phyloP scores from a whole-genome alignment of 139 green algal genomes.

The Cymbomonas tetramitiformis region DNA sequence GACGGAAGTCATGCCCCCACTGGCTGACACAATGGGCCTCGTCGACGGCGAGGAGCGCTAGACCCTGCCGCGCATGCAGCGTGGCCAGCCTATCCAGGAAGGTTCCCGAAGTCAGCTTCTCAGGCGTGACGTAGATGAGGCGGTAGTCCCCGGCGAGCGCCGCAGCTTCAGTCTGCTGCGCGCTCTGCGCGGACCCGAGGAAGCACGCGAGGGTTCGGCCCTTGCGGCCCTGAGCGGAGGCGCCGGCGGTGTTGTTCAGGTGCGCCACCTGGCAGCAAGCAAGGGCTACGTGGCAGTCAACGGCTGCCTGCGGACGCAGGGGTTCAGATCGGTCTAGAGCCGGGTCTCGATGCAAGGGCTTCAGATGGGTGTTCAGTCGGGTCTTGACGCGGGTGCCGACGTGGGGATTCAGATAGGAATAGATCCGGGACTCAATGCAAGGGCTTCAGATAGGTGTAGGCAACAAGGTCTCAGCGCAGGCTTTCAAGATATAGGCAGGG shows the following conservation, averaged over 20 bases:
- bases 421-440: too few species aligned
- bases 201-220: conserved; percentile 12
- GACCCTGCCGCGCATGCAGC: background rate
- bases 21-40: conserved; percentile 90
- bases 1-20: conserved; percentile 88
- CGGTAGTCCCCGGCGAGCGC: conserved; percentile 18
- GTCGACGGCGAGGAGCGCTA: conserved; percentile 48
- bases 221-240: background rate
- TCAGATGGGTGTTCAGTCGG: too few species aligned
- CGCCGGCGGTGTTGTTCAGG: conserved; percentile 12
- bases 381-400: too few species aligned
- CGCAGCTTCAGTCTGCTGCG: background rate
- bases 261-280: too few species aligned
- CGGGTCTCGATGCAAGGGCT: too few species aligned
- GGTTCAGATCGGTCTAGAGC: too few species aligned
- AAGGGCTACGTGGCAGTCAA: too few species aligned
- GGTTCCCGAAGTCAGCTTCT: conserved; percentile 18
- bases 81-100: background rate
- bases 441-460: too few species aligned
- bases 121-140: conserved; percentile 29
- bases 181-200: conserved; percentile 20
- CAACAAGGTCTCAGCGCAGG: too few species aligned
- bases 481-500: too few species aligned
- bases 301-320: too few species aligned
- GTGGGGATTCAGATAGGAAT: too few species aligned